These are phyloP conservation scores for Sordariomycetes sp. DNA, from an alignment of 2,329 filamentous ascomycete genomes.

Conservation along the genomic window DNA sequence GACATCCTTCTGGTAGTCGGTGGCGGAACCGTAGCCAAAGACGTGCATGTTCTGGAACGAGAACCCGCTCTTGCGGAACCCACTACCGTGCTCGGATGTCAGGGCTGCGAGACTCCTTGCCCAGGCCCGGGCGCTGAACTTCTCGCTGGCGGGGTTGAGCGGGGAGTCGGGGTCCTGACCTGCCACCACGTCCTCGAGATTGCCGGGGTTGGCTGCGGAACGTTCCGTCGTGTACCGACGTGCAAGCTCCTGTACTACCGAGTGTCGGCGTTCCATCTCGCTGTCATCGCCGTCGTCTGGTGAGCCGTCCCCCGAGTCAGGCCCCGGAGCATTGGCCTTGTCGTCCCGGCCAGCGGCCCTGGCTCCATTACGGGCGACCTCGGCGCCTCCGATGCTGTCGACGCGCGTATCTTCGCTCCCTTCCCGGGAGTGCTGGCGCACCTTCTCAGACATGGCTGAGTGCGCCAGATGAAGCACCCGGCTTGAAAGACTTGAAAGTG, in stretches of 20 bases:
- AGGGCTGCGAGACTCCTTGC: constrained; percentile 43
- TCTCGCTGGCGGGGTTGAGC: constrained; percentile 35
- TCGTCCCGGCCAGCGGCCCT: too few relatives aligned
- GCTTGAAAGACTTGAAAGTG: too few relatives aligned
- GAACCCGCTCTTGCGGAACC: constrained; percentile 48
- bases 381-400: too few relatives aligned
- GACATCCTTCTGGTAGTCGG: constrained; percentile 59
- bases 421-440: too few relatives aligned
- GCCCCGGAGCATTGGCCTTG: too few relatives aligned
- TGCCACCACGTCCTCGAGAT: constrained; percentile 25
- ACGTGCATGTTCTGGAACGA: constrained; percentile 56
- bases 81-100: constrained; percentile 34
- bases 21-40: constrained; percentile 51
- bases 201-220: too few relatives aligned
- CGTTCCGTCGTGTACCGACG: constrained; percentile 44
- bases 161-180: constrained; percentile 27
- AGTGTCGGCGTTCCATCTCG: constrained; percentile 36
- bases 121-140: constrained; percentile 45
- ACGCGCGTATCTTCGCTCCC: too few relatives aligned
- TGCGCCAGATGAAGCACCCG: too few relatives aligned
- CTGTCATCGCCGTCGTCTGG: too few relatives aligned
- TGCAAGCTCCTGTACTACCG: constrained; percentile 39
- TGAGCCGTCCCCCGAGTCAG: too few relatives aligned
- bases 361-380: too few relatives aligned
- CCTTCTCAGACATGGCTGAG: too few relatives aligned